Evolutionary conservation across 1,284 basidiomycete species (phyloP), one percentile per base, ranked within the genome.

Genomic region (Anthracocystis setariae): DNA sequence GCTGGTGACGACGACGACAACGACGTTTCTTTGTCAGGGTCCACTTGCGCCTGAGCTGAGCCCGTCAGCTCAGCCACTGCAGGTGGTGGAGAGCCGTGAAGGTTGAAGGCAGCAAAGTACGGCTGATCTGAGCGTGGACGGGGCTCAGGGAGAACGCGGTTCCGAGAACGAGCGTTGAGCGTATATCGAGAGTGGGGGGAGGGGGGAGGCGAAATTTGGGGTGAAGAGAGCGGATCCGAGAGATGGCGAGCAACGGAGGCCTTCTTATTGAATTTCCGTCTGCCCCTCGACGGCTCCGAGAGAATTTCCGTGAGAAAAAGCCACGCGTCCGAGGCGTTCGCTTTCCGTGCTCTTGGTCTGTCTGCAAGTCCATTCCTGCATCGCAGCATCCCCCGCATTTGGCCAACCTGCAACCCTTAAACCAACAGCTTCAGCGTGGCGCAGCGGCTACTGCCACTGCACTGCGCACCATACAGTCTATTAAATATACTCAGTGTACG

Each of bases 221-320:
- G 33, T 47, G 43, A 29, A 35, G 46, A 60, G 64, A 46, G 64
- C 64, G 64, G 64, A 67, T 67, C 64, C 64, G 64, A 67, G 46
- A 60, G 64, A 43, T 67, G 64, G 54, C 43, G 64, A 57, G 52
- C 32, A 24, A n/a, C 13, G 47, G 24, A 24, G 9, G n/a, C 40
- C 47, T 57, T 50, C 55, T 50, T 46, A 50, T 46, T 49, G 18
- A 37, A 40, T 25, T 40, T 52, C 37, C 23, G 46, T 21, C 24
- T 44, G 23, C 8, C 15, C 9, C 44, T 45, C n/a, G n/a, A n/a
- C n/a, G n/a, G n/a, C 29, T 29, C 29, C 29, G 29, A 29, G 29
- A 29, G n/a, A 29, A 7, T 29, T 29, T 29, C 12, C 29, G 29
- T 12, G 29, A 29, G 29, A 5, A 12, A 29, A 29, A 5, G 29